phyloP scores from a whole-genome alignment of 2,329 filamentous ascomycete genomes.

The Diaporthe citrichinensis region DNA sequence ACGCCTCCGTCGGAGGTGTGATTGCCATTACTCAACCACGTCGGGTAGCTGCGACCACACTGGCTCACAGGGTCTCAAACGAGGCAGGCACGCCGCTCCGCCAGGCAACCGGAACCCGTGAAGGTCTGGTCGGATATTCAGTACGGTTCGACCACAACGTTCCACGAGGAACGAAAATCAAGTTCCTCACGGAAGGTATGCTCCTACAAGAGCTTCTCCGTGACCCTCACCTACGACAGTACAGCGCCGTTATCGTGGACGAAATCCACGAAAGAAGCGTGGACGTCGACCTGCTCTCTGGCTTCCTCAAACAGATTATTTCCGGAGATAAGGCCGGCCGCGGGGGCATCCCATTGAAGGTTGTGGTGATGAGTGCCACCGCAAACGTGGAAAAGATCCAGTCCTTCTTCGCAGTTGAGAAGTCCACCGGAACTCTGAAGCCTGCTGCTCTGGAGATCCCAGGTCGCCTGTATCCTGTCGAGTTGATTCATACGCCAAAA shows the following conservation, averaged over 20 bases:
- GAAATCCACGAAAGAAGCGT: conserved; percentile 97
- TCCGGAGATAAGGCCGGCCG: conserved; percentile 73
- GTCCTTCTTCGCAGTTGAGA: conserved; percentile 74
- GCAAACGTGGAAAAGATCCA: conserved; percentile 86
- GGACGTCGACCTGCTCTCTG: conserved; percentile 91
- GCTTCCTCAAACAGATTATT: conserved; percentile 87
- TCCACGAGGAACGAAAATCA: conserved; percentile 86
- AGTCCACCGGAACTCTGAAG: conserved; percentile 39
- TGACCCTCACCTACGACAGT: conserved; percentile 85
- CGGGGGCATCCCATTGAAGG: conserved; percentile 83
- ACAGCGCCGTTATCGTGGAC: conserved; percentile 92
- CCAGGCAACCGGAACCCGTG: conserved; percentile 45
- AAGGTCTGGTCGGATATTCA: conserved; percentile 86
- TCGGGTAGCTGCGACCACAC: conserved; percentile 91
- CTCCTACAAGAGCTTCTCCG: conserved; percentile 92
- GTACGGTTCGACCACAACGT: conserved; percentile 93
- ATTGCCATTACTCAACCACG: conserved; percentile 96
- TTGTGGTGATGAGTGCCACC: conserved; percentile 97
- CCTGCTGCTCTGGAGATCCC: conserved; percentile 73
- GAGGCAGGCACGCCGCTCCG: conserved; percentile 74
- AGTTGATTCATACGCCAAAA: conserved; percentile 79
- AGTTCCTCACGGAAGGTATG: conserved; percentile 97
- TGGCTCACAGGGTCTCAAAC: conserved; percentile 88
- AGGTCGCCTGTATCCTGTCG: conserved; percentile 89
- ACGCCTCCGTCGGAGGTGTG: conserved; percentile 77